Base-by-base conservation (phyloP, 2,329 filamentous ascomycete species). In the Botrytis hyacinthi region DNA sequence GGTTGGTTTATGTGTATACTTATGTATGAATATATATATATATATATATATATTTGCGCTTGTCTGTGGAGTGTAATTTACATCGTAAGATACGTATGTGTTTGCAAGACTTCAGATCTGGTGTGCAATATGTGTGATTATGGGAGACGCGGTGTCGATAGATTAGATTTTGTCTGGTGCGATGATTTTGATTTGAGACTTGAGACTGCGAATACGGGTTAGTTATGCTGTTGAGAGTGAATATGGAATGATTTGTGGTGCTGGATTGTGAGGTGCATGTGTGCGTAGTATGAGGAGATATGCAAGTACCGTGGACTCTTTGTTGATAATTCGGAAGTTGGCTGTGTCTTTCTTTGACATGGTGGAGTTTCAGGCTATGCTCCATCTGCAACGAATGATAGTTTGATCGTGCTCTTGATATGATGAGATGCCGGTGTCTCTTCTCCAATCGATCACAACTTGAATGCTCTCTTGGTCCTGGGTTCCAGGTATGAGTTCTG, bases 241-340 rank as follows among this genome's bases (percentile, higher is more conserved):
- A 18, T 8, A 2, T 8, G 14, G 14, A 6, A 54, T 16, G 7
- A 18, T 18, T 57, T 9, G 3, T 29, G 18, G 6, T 29, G 7
- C 12, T 54, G n/a, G n/a, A 16, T 29, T 14, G 4, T 54, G 26
- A 29, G 12, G 4, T 29, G 26, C 14, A 57, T 57, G 6, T 57
- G 51, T 57, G n/a, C 51, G 3, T 29, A 5, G n/a, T 3, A 12
- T 57, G 51, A 32, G 29, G 7, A 12, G 51, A 57, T 29, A 9
- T 57, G n/a, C 6, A 57, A 57, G n/a, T 29, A 29, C 51, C 12
- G 40, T 16, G 44, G 44, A 9, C 18, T 29, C 3, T 54, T 54
- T 54, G 12, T 1, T 12, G 26, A 29, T 54, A 3, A 54, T 0
- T n/a, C 26, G 3, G 0, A 16, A 3, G n/a, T 29, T 18, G 14